Percentiles rank a stretch among this genome's conserved stretches.
These are phyloP conservation scores for Hibiscus syriacus DNA, from an alignment of 345 rosid species.

Conservation along the genomic window DNA sequence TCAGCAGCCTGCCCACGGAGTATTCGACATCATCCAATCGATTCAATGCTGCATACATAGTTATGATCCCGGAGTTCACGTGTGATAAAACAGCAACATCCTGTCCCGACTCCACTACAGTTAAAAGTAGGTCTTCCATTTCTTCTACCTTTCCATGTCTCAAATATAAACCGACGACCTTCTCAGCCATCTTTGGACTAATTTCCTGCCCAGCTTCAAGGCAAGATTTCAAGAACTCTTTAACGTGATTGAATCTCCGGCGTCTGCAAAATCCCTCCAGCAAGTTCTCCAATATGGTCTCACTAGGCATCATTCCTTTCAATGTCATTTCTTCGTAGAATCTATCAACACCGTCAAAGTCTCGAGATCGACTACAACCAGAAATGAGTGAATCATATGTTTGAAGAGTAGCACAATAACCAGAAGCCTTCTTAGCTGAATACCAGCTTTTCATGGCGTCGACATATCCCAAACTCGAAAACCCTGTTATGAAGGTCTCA, in stretches of 20 bases:
- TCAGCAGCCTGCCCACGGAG: slow-evolving; percentile 36
- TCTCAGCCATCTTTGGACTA: slow-evolving; percentile 21
- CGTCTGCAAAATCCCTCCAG: slow-evolving; percentile 23
- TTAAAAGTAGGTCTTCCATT: slow-evolving; percentile 26
- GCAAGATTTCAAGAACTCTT: slow-evolving; percentile 18
- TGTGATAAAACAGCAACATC: slow-evolving; percentile 10
- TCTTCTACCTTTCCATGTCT: slow-evolving; percentile 19
- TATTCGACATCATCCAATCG: slow-evolving; percentile 36
- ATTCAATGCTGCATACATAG: slow-evolving; percentile 25
- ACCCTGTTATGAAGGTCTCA: no score
- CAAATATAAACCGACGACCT: slow-evolving; percentile 16
- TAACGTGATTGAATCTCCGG: slow-evolving; percentile 12
- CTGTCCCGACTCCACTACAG: slow-evolving; percentile 14
- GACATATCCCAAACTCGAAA: no score
- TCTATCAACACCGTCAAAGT: slow-evolving; percentile 25
- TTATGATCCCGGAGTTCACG: slow-evolving; percentile 24
- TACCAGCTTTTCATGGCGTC: no score
- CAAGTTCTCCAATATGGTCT: slow-evolving; percentile 18
- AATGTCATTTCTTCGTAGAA: slow-evolving; percentile 22
- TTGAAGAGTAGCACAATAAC: no score
- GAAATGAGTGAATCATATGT: no score
- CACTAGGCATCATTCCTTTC: slow-evolving; percentile 18
- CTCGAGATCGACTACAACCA: slow-evolving; percentile 17
- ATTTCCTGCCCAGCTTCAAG: slow-evolving; percentile 22
- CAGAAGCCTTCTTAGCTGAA: no score